These are phyloP conservation scores for Drosera spatulata DNA, from an alignment of 179 eudicot genomes.

Conservation along the genomic window DNA sequence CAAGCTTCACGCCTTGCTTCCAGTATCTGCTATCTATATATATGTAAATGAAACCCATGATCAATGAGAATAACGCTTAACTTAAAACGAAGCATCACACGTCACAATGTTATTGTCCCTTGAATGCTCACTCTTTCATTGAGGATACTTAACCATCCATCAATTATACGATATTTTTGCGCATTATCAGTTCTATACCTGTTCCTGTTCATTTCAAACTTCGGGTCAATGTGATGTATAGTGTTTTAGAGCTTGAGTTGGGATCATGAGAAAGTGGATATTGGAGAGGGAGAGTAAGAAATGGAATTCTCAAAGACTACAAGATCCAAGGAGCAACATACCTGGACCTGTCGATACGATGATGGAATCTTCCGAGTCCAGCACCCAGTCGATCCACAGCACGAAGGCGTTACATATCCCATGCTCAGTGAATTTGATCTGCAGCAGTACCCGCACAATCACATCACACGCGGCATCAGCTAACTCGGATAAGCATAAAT, in stretches of 20 bases:
- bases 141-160: too few relatives aligned
- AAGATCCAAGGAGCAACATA: slow-evolving; percentile 6
- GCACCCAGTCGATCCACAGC: slow-evolving; percentile 92
- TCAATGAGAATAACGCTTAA: not conserved
- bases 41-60: slow-evolving; percentile 2
- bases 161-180: too few relatives aligned
- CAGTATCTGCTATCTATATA: slow-evolving; percentile 57
- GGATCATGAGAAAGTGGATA: not conserved
- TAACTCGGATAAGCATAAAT: not conserved
- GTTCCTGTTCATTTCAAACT: too few relatives aligned
- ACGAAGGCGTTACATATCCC: slow-evolving; percentile 86
- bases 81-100: not conserved
- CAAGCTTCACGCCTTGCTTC: slow-evolving; percentile 87
- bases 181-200: too few relatives aligned
- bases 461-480: not conserved
- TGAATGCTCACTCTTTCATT: too few relatives aligned
- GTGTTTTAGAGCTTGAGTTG: too few relatives aligned
- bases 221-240: too few relatives aligned
- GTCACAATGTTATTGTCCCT: not conserved
- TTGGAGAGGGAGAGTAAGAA: not conserved
- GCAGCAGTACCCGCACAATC: slow-evolving; percentile 2
- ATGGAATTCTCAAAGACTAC: not conserved
- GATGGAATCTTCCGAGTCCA: slow-evolving; percentile 37
- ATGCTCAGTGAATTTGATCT: slow-evolving; percentile 44
- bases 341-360: slow-evolving; percentile 78